phyloP scores from a whole-genome alignment of 2,329 filamentous ascomycete genomes.

The Aureobasidium sp. region DNA sequence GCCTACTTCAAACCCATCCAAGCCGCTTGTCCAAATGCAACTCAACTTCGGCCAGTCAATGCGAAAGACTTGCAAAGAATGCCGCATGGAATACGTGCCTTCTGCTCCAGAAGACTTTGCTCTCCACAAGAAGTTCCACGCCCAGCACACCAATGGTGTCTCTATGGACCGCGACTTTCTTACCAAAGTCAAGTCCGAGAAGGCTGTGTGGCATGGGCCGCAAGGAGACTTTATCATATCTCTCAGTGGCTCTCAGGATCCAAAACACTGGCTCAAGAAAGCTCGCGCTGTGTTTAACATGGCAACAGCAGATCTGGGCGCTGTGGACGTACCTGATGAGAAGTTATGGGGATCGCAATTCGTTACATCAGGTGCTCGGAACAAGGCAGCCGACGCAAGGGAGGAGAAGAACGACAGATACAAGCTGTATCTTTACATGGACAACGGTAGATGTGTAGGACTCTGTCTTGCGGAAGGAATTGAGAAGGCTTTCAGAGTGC shows the following conservation, averaged over 20 bases:
- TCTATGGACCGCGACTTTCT: conserved; percentile 52
- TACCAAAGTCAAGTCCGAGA: conserved; percentile 26
- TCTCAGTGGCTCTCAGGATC: conserved; percentile 45
- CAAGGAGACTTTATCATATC: conserved; percentile 45
- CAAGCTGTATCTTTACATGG: conserved; percentile 54
- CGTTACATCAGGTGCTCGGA: neutral
- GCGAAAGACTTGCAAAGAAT: conserved; percentile 49
- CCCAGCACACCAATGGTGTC: conserved; percentile 51
- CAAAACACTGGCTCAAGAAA: conserved; percentile 43
- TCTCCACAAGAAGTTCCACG: conserved; percentile 56
- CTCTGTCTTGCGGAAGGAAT: conserved; percentile 55
- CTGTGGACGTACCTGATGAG: conserved; percentile 49
- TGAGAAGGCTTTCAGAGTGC: conserved; percentile 44
- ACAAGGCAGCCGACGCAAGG: neutral
- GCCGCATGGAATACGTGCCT: conserved; percentile 59
- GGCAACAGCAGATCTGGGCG: conserved; percentile 53
- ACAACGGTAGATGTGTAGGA: conserved; percentile 52
- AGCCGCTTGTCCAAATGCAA: conserved; percentile 48
- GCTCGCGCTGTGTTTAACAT: conserved; percentile 48
- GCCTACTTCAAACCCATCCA: conserved; percentile 16
- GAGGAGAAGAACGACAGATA: conserved; percentile 37
- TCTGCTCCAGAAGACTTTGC: conserved; percentile 53
- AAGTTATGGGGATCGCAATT: conserved; percentile 44
- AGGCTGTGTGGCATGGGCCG: conserved; percentile 10
- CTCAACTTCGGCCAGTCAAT: conserved; percentile 49